Evolutionary conservation across 2,329 filamentous ascomycete species (phyloP).

Genomic region (Whalleya microplaca): DNA sequence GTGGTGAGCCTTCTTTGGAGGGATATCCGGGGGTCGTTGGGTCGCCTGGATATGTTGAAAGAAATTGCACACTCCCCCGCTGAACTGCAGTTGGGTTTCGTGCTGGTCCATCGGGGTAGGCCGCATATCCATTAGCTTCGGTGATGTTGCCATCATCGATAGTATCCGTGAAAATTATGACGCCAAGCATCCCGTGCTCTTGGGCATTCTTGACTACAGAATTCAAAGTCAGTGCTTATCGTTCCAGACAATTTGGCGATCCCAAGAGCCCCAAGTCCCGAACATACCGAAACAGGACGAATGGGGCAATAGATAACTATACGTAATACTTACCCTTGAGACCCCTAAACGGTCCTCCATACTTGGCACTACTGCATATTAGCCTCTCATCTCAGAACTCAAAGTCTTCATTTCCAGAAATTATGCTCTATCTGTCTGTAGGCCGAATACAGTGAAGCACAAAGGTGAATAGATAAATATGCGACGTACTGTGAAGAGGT

Average conservation of each 20-base stretch:
- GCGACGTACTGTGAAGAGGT: neutral
- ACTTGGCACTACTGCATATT: constrained; percentile 54
- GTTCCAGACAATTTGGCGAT: too few species aligned
- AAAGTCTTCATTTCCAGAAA: neutral
- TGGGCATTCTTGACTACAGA: constrained; percentile 72
- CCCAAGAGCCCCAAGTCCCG: too few species aligned
- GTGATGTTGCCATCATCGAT: constrained; percentile 77
- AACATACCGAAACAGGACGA: too few species aligned
- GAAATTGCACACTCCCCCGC: constrained; percentile 74
- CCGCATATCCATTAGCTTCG: constrained; percentile 70
- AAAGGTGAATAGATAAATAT: neutral
- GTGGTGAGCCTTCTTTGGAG: constrained; percentile 71
- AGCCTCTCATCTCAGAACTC: neutral
- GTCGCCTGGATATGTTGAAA: constrained; percentile 64
- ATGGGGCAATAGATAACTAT: too few species aligned
- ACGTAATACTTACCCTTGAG: constrained; percentile 54
- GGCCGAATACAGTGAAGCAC: neutral
- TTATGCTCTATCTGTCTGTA: neutral
- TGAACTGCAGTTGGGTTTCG: constrained; percentile 79
- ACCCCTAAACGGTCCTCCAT: constrained; percentile 77
- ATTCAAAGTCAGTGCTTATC: too few species aligned
- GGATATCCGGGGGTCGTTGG: constrained; percentile 85
- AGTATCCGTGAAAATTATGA: constrained; percentile 74
- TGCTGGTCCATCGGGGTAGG: constrained; percentile 77
- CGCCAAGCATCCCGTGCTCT: constrained; percentile 74